Evolutionary conservation across 257 asterid genomes (phyloP).

Genomic region (Verbena officinalis): DNA sequence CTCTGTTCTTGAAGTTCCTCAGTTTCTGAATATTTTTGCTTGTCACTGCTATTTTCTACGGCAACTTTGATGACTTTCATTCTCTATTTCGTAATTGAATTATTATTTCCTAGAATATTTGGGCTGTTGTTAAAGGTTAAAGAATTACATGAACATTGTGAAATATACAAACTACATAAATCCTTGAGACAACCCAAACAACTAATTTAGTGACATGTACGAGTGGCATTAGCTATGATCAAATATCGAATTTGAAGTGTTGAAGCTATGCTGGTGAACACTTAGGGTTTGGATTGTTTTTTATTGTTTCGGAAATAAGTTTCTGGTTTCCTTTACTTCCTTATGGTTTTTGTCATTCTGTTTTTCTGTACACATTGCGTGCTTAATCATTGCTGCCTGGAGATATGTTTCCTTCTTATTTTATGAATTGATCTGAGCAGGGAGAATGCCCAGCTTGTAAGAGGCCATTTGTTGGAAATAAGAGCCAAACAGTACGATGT

Average conservation of each 20-base stretch:
- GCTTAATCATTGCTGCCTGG: conserved; percentile 11
- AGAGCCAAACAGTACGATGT: conserved; percentile 83
- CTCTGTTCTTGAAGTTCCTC: conserved; percentile 8
- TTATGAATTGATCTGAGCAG: conserved; percentile 42
- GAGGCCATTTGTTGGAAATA: conserved; percentile 83
- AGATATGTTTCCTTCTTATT: conserved; percentile 11
- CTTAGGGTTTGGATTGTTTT: conserved; percentile 7
- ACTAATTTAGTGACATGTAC: not conserved
- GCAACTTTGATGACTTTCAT: not conserved
- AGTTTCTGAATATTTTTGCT: not conserved
- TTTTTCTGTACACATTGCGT: conserved; percentile 2
- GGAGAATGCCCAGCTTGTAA: conserved; percentile 96
- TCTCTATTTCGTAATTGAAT: not conserved
- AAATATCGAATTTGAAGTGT: not conserved
- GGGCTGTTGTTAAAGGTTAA: not conserved
- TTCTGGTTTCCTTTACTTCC: not conserved
- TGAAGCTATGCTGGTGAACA: not conserved
- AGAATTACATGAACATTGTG: not conserved
- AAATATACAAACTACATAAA: conserved; percentile 10
- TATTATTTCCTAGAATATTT: conserved; percentile 12
- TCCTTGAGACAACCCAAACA: conserved; percentile 5
- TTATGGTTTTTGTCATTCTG: not conserved
- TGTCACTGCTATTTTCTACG: not conserved
- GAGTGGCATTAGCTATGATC: conserved; percentile 15
- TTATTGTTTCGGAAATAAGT: not conserved